phyloP scores from a whole-genome alignment of 2,329 filamentous ascomycete genomes.

The Paecilomyces variotii region DNA sequence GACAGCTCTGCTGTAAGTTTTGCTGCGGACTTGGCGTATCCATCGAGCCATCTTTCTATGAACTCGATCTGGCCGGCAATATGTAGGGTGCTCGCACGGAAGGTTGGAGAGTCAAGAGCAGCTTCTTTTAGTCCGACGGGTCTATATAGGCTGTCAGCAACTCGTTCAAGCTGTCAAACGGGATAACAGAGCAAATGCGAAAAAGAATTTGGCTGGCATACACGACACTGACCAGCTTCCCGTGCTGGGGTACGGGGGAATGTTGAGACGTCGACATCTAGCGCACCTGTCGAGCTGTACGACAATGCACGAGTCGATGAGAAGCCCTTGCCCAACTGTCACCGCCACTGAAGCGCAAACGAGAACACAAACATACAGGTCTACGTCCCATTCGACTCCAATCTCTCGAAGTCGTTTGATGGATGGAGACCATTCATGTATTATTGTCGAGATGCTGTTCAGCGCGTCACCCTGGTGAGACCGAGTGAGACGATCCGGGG shows the following conservation, averaged over 20 bases:
- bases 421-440: background rate
- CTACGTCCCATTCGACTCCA: background rate
- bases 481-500: background rate
- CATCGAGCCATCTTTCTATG: constrained; percentile 85
- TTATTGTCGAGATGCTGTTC: constrained; percentile 1
- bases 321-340: background rate
- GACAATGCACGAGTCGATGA: constrained; percentile 14
- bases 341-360: background rate
- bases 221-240: constrained; percentile 41
- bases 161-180: background rate
- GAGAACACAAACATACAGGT: background rate
- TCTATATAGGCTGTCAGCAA: constrained; percentile 27
- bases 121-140: constrained; percentile 91
- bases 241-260: constrained; percentile 30
- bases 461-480: background rate
- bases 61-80: constrained; percentile 87
- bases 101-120: constrained; percentile 90
- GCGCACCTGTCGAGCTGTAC: constrained; percentile 27
- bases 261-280: constrained; percentile 35
- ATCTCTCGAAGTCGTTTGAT: background rate
- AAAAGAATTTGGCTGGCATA: constrained; percentile 16
- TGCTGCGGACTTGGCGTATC: constrained; percentile 55
- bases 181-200: background rate
- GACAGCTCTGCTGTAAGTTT: constrained; percentile 59
- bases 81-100: constrained; percentile 77